Evolutionary conservation across 495 filamentous ascomycete species (phyloP), one percentile per base, ranked within the genome.

Genomic region (Immersiella caudata): DNA sequence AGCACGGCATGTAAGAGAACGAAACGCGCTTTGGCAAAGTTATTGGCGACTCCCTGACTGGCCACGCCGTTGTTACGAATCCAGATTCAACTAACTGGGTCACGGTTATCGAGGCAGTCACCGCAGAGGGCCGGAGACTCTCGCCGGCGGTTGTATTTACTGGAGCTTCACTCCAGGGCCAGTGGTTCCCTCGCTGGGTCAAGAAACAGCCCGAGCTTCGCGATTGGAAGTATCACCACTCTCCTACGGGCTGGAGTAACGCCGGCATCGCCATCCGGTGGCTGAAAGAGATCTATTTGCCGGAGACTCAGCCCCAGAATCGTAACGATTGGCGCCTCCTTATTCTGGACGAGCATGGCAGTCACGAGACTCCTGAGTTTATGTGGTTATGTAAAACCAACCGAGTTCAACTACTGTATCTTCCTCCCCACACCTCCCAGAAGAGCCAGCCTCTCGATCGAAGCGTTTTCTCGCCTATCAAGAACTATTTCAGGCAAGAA

Each of bases 341-440:
- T 35, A 55, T 67, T 16, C 36, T 69, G 2, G 51, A 69, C 50
- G 29, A 65, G 33, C 57, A 69, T 21, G 29, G 14, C 16, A 62
- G 16, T 36, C 58, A 69, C 27, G 0, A 55, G 2, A 29, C 0
- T 22, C 16, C 36, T 4, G n/a, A 62, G 6, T 66, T 69, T 24
- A 1, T 55, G 11, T n/a, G 25, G 11, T 1, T 54, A 6, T 40
- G 27, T 9, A 56, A 20, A 2, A 1, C 27, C 4, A 40, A 65
- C 29, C 55, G 57, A 0, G 63, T 69, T 22, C 50, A 69, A 12
- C 20, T 66, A 2, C 49, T 69, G 62, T 69, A 33, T 56, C 40
- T 69, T 27, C 67, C 50, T 33, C 6, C 49, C 21, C n/a, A n/a
- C n/a, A n/a, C n/a, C n/a, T n/a, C n/a, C n/a, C n/a, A n/a, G n/a